phyloP scores from a whole-genome alignment of 495 filamentous ascomycete species.

The Neurospora intermedia region DNA sequence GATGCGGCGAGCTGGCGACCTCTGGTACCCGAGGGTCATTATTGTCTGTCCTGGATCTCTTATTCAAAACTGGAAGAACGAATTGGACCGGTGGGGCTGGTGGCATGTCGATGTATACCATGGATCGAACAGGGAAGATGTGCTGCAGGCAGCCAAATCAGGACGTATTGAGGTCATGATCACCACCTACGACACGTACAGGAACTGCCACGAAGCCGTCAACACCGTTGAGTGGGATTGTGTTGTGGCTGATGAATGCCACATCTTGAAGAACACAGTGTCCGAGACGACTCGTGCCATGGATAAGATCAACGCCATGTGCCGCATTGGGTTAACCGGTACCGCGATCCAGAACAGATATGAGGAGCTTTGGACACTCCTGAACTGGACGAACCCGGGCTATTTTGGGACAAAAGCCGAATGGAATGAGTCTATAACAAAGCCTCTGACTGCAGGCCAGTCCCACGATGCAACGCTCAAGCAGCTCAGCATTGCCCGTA shows the following conservation, averaged over 20 bases:
- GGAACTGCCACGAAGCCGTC: slow-evolving; percentile 58
- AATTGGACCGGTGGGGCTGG: slow-evolving; percentile 87
- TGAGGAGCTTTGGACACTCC: slow-evolving; percentile 89
- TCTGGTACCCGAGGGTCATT: slow-evolving; percentile 81
- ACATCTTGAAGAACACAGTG: slow-evolving; percentile 71
- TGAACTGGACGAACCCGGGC: slow-evolving; percentile 96
- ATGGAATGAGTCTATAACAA: slow-evolving; percentile 69
- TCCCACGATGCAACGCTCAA: slow-evolving; percentile 78
- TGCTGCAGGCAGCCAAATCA: slow-evolving; percentile 60
- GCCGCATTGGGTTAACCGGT: slow-evolving; percentile 85
- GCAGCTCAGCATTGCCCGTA: slow-evolving; percentile 70
- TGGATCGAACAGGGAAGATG: slow-evolving; percentile 59
- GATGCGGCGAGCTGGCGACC: slow-evolving; percentile 47
- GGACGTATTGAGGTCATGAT: slow-evolving; percentile 82
- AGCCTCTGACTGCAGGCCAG: slow-evolving; percentile 76
- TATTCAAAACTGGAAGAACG: slow-evolving; percentile 82
- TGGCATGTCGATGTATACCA: slow-evolving; percentile 85
- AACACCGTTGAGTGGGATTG: slow-evolving; percentile 92
- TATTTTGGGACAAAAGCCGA: slow-evolving; percentile 64
- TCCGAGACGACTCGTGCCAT: slow-evolving; percentile 77
- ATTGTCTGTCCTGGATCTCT: slow-evolving; percentile 83
- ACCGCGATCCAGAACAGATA: slow-evolving; percentile 98
- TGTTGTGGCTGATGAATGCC: slow-evolving; percentile 95
- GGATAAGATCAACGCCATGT: slow-evolving; percentile 86
- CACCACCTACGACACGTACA: slow-evolving; percentile 87